Evolutionary conservation across 257 asterid species (phyloP), one percentile per base, ranked within the genome.

Genomic region (Ligustrum vulgare): DNA sequence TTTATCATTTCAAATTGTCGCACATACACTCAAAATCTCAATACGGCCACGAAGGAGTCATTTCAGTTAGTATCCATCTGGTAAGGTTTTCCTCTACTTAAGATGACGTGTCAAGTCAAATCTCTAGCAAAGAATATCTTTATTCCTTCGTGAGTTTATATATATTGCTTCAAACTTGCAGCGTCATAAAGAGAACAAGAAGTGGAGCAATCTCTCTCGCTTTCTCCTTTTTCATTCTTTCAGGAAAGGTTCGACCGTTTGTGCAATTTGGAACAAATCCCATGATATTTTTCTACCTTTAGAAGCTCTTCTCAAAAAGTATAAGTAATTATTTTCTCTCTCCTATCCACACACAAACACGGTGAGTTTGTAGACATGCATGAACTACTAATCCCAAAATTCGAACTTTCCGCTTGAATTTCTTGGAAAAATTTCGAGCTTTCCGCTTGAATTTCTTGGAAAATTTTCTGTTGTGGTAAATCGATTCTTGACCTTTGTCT

Each of bases 281-380:
- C 76, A 68, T 67, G 66, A 69, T 20, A 54, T 16, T 34, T 6
- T 41, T 69, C 77, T 31, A 45, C 45, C 66, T 75, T 36, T 71
- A 34, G 56, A 79, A 77, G 43, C 56, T 75, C 72, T 64, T 63
- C 16, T 67, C 49, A 47, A 37, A 73, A 84, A 80, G 86, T 81
- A 70, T 81, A 70, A 22, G 4, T 13, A 16, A 10, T 49, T 64
- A 71, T 41, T 47, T 47, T 65, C 60, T 37, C 72, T 43, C 67
- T 69, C 72, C 8, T n/a, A n/a, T 74, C 39, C 67, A 13, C 37
- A 20, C 51, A 18, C 49, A 11, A 41, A 41, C 49, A 36, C 78
- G 11, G 37, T 36, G 75, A 51, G 28, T 54, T 0, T 8, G 13
- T 2, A 54, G 23, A 54, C 43, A 68, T 69, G 72, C 81, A 69